phyloP scores from a whole-genome alignment of 169 alveolate species.

The Eimeria sp. region DNA sequence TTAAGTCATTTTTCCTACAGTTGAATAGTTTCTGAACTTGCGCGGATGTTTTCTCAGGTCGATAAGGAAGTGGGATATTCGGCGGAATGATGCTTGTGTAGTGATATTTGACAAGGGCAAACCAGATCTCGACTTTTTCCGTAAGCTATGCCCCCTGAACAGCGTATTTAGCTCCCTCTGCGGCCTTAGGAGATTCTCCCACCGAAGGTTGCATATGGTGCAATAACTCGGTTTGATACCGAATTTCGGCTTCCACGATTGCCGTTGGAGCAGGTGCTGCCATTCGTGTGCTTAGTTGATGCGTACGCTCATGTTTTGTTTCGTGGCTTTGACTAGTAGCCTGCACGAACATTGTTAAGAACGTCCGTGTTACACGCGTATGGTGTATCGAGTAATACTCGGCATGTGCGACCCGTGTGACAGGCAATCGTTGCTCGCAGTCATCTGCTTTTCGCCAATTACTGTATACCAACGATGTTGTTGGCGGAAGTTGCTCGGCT shows the following conservation, averaged over 20 bases:
- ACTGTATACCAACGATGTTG: background rate
- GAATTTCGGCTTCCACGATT: background rate
- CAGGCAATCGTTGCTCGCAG: slow-evolving; percentile 64
- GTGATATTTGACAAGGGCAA: slow-evolving; percentile 39
- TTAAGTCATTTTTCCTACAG: background rate
- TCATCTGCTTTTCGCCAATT: slow-evolving; percentile 59
- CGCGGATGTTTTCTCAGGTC: background rate
- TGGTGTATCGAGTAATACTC: background rate
- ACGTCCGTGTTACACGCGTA: background rate
- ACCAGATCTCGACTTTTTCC: slow-evolving; percentile 52
- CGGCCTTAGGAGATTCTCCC: background rate
- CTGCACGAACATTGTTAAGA: background rate
- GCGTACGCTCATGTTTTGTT: background rate
- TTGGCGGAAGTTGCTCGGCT: slow-evolving; percentile 9
- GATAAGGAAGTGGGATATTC: slow-evolving; percentile 60
- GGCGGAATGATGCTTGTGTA: slow-evolving; percentile 29
- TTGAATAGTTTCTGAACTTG: background rate
- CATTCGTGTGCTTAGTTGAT: background rate
- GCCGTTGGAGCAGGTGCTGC: background rate
- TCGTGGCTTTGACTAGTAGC: background rate
- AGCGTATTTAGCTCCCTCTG: background rate
- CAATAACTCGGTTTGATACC: background rate
- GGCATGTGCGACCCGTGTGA: background rate
- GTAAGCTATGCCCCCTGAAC: background rate
- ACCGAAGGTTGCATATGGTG: background rate